Evolutionary conservation across 208 protist genomes (phyloP), one percentile per base, ranked within the genome.

Genomic region (Angomonas ambiguus): DNA sequence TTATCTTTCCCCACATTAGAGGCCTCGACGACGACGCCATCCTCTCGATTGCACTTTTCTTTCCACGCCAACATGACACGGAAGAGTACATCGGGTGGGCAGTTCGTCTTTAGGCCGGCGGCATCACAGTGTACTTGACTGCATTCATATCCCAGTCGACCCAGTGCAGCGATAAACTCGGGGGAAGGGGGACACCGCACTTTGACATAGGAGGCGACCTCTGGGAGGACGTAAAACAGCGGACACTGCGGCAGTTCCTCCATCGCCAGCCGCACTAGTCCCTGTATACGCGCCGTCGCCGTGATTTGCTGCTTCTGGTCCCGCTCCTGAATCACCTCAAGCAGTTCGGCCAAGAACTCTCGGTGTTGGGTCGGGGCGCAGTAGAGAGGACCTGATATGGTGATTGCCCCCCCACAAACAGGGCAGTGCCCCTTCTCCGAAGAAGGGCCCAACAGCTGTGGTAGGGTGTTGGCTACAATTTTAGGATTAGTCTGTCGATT

Each of bases 351-450:
- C 1, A 98, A 71, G 63, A 95, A 98, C 0, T 77, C 72, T 2
- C 6, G 20, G 58, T 93, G 79, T 68, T 98, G 97, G 1, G 97
- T 96, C 11, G 93, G 80, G 0, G 71, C 91, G 5, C 72, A 77
- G 85, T 97, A 99, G 10, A 98, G 66, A n/a, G 97, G 97, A 5
- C 97, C 97, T 1, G 87, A 94, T 0, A 97, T 42, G 41, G 83
- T 80, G 34, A 96, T 69, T 45, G 25, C 51, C 56, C 75, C 61
- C 16, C 93, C 95, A 65, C 94, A 98, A 4, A 97, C 87, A 10
- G 71, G 74, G 59, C 94, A 98, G 51, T 34, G 6, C 2, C 59
- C 24, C 18, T 2, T 13, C 33, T 42, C 20, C 1, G 48, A 27
- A 38, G 32, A 5, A 2, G 55, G n/a, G n/a, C n/a, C 18, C n/a